These are phyloP conservation scores for Arthrobotrys conoides DNA, from an alignment of 2,329 filamentous ascomycete genomes.

Conservation along the genomic window DNA sequence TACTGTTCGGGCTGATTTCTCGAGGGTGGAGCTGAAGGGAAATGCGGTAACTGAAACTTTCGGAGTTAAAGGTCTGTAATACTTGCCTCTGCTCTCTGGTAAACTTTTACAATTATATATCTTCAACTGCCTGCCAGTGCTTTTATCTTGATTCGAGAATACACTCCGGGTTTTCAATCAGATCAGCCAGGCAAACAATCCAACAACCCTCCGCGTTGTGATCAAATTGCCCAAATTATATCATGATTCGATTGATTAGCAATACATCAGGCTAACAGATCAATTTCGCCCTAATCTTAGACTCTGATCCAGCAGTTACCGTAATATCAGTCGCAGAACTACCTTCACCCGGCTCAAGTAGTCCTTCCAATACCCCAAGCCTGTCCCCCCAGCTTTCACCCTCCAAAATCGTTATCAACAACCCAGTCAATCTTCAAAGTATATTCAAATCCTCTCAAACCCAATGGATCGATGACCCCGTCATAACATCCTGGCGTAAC, in stretches of 20 bases:
- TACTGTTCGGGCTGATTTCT: background rate
- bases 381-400: background rate
- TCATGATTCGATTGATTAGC: no score
- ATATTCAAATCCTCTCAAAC: background rate
- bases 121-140: no score
- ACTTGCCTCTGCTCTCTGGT: background rate
- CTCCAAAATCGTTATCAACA: background rate
- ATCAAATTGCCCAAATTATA: no score
- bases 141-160: no score
- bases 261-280: background rate
- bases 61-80: background rate
- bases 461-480: slow-evolving; percentile 44
- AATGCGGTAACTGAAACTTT: background rate
- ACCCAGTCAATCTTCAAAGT: background rate
- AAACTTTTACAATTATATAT: no score
- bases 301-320: background rate
- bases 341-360: background rate
- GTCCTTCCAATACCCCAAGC: background rate
- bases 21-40: background rate
- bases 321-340: slow-evolving; percentile 12
- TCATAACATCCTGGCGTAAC: slow-evolving; percentile 37
- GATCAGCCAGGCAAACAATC: no score
- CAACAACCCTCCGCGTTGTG: no score
- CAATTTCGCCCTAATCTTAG: background rate
- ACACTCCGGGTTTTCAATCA: no score